A percentile compares a stretch with the other conserved stretches of the same genome.
phyloP scores from a whole-genome alignment of 1,139 yeast genomes.

The Candida buenavistaensis region DNA sequence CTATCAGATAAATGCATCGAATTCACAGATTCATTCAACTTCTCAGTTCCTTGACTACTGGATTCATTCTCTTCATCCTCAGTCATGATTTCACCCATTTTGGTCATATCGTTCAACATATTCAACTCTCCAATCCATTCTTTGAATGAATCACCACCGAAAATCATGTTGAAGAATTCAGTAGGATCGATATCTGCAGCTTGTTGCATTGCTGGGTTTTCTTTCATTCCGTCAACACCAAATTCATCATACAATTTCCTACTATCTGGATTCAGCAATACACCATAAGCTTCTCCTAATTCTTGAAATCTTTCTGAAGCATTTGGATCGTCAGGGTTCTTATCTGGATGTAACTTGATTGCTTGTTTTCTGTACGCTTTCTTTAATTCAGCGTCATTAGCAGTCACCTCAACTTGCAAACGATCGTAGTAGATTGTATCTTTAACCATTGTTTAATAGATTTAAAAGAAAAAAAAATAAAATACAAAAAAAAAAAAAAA shows the following conservation, averaged over 20 bases:
- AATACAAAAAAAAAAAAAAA: neutral
- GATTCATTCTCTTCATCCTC: constrained; percentile 24
- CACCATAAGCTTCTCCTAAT: constrained; percentile 56
- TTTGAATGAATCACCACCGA: constrained; percentile 74
- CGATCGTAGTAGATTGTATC: constrained; percentile 89
- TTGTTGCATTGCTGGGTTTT: constrained; percentile 21
- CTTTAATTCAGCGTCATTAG: constrained; percentile 81
- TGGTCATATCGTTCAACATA: constrained; percentile 75
- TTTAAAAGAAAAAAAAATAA: neutral
- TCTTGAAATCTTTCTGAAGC: constrained; percentile 97
- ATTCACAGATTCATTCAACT: constrained; percentile 4
- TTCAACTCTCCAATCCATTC: constrained; percentile 87
- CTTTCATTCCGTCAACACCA: constrained; percentile 45
- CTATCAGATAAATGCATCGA: constrained; percentile 5
- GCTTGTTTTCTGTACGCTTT: constrained; percentile 95
- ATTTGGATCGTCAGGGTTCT: constrained; percentile 72
- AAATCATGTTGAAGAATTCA: constrained; percentile 72
- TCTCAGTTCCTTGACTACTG: neutral
- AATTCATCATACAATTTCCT: constrained; percentile 44
- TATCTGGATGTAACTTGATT: constrained; percentile 92
- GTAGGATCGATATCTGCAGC: constrained; percentile 35
- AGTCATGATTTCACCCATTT: constrained; percentile 64
- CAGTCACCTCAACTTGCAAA: constrained; percentile 76
- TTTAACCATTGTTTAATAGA: constrained; percentile 65
- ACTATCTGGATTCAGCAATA: constrained; percentile 36